Base-by-base conservation (phyloP, 495 filamentous ascomycete genomes). In the Penicillium roqueforti region DNA sequence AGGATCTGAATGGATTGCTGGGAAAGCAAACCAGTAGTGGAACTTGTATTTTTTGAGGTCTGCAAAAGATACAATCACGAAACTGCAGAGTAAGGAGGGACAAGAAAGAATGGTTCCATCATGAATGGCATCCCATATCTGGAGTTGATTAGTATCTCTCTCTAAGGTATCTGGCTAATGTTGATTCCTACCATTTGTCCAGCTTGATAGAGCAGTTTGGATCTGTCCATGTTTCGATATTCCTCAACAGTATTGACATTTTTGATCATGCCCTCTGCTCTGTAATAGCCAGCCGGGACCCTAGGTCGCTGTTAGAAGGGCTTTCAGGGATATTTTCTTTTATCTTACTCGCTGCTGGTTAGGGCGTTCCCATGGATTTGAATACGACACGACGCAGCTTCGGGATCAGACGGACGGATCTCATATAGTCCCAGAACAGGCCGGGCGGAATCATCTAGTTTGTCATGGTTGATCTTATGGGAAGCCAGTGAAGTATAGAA, bases 241-340 rank as follows among this genome's bases (percentile, higher is more conserved):
- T 95, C 91, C 60, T 97, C 93, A 53, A 95, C 84, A 14, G 93
- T 97, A 63, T 98, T 98, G 56, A 92, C 83, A 73, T 98, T 98
- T 68, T 87, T 92, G 57, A 97, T 93, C 62, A 87, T 88, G 25
- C 93, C 93, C 63, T 98, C 92, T 10, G 89, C 93, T 23, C 92
- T 85, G 61, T 84, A 87, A 60, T 83, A 80, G 56, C 83, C 84
- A 26, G 79, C 70, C 13, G 90, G 85, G 26, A 85, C 83, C 44
- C 92, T 97, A 51, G 26, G 39, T 46, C 23, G 22, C 31, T 26
- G 56, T 64, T 37, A 64, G 53, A 9, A 14, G 16, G 9, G 44
- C 13, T 26, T 31, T 28, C 26, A 19, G 9, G 23, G 41, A 26
- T 31, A 20, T 36, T n/a, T 16, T 20, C 23, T 22, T 28, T 55